phyloP scores from a whole-genome alignment of 805 yeast species.

The Saccharomyces kudriavzevii region DNA sequence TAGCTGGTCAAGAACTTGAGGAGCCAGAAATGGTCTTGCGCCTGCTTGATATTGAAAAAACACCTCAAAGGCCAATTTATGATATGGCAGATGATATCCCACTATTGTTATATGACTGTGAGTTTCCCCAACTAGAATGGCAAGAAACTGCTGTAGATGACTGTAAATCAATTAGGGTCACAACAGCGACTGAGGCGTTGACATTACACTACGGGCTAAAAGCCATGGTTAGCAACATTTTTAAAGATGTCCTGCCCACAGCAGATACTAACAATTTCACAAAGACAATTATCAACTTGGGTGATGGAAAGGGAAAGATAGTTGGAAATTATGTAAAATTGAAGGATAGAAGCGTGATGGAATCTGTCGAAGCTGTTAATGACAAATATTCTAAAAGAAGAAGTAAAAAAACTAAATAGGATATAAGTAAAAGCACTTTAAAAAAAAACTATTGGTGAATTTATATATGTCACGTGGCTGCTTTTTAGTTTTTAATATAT shows the following conservation, averaged over 20 bases:
- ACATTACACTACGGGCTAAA: slow-evolving; percentile 54
- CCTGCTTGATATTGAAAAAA: slow-evolving; percentile 47
- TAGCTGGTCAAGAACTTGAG: slow-evolving; percentile 76
- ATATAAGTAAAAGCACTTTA: neutral
- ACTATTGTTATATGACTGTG: slow-evolving; percentile 77
- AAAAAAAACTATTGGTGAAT: too few relatives aligned
- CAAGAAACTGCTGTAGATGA: slow-evolving; percentile 22
- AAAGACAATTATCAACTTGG: slow-evolving; percentile 43
- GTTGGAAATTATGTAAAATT: slow-evolving; percentile 51
- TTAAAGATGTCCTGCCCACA: slow-evolving; percentile 34
- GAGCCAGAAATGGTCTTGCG: slow-evolving; percentile 46
- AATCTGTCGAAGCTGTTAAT: slow-evolving; percentile 62
- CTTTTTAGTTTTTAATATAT: too few relatives aligned
- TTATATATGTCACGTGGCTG: too few relatives aligned
- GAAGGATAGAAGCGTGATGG: slow-evolving; percentile 47
- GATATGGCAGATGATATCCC: slow-evolving; percentile 90
- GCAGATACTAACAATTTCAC: slow-evolving; percentile 17
- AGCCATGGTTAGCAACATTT: slow-evolving; percentile 42
- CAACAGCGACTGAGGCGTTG: slow-evolving; percentile 39
- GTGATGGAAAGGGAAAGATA: slow-evolving; percentile 73
- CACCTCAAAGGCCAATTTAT: slow-evolving; percentile 67
- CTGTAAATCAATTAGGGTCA: slow-evolving; percentile 36
- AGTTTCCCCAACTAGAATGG: slow-evolving; percentile 69
- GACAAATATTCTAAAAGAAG: slow-evolving; percentile 47
- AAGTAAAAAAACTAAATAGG: slow-evolving; percentile 9